Conservation (phyloP, 2,329 filamentous ascomycete genomes). For the Colletotrichum sp. region DNA sequence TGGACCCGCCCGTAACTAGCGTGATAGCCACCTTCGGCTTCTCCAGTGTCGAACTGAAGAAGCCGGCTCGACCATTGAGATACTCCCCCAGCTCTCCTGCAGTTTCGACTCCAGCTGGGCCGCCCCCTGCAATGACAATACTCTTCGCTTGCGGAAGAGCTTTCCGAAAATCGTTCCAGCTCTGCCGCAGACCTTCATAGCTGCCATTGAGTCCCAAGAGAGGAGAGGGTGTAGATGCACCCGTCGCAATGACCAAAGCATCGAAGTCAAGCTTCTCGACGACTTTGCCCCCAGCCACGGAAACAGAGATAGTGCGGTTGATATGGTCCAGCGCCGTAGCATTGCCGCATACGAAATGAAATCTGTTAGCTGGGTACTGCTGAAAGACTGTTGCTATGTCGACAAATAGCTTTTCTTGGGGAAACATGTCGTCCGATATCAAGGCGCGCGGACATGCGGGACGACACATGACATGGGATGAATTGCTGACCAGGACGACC, state of each 20-base stretch:
- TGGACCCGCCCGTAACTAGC: slow-evolving; percentile 40
- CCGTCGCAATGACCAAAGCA: slow-evolving; percentile 55
- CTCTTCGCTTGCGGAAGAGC: slow-evolving; percentile 41
- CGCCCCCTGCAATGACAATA: slow-evolving; percentile 56
- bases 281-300: not conserved
- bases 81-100: slow-evolving; percentile 56
- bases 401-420: slow-evolving; percentile 49
- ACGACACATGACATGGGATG: slow-evolving; percentile 45
- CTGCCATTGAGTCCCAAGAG: slow-evolving; percentile 43
- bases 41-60: slow-evolving; percentile 34
- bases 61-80: slow-evolving; percentile 50
- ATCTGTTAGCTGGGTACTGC: slow-evolving; percentile 39
- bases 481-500: slow-evolving; percentile 47
- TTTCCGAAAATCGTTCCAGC: slow-evolving; percentile 44
- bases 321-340: slow-evolving; percentile 39
- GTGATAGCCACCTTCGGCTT: slow-evolving; percentile 48
- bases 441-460: slow-evolving; percentile 51
- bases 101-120: slow-evolving; percentile 55
- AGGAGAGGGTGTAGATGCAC: slow-evolving; percentile 49
- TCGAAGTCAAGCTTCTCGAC: slow-evolving; percentile 38
- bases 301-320: slow-evolving; percentile 36
- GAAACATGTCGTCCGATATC: slow-evolving; percentile 48
- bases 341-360: slow-evolving; percentile 47
- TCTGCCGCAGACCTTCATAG: slow-evolving; percentile 32
- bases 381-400: slow-evolving; percentile 40